These are phyloP conservation scores for Talaromyces sp. DNA, from an alignment of 2,329 filamentous ascomycete genomes.

Conservation along the genomic window DNA sequence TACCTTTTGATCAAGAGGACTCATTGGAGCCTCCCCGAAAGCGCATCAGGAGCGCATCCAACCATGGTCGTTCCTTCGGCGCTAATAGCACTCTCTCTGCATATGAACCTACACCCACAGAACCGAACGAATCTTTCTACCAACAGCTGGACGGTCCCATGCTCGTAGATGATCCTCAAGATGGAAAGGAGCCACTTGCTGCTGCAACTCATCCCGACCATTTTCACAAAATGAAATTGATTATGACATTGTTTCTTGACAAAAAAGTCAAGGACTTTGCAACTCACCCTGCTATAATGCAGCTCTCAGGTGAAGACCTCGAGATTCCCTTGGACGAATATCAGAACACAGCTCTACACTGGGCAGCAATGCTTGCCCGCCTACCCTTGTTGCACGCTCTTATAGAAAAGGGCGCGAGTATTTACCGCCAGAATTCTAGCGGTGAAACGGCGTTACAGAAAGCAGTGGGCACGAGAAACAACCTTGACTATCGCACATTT, in stretches of 20 bases:
- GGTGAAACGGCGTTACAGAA: conserved; percentile 93
- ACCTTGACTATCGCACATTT: conserved; percentile 84
- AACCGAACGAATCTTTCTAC: conserved; percentile 44
- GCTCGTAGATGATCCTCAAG: conserved; percentile 25
- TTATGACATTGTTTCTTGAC: conserved; percentile 80
- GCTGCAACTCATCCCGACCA: conserved; percentile 56
- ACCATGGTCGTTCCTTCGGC: conserved; percentile 37
- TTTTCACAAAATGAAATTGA: conserved; percentile 72
- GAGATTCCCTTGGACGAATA: conserved; percentile 90
- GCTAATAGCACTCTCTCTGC: conserved; percentile 31
- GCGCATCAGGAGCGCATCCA: conserved; percentile 57
- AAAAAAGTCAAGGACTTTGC: conserved; percentile 63
- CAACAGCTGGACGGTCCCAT: conserved; percentile 32
- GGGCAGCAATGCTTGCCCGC: conserved; percentile 88
- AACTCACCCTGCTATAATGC: conserved; percentile 70
- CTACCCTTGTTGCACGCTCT: conserved; percentile 76
- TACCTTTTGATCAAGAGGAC: conserved; percentile 51
- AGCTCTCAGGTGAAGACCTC: conserved; percentile 71
- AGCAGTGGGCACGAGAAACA: conserved; percentile 89
- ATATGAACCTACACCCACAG: conserved; percentile 39
- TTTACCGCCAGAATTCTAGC: conserved; percentile 78
- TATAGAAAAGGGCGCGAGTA: conserved; percentile 77
- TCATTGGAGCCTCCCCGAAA: conserved; percentile 75
- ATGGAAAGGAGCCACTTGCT: conserved; percentile 40
- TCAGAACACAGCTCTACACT: conserved; percentile 82